Evolutionary conservation across 2,329 filamentous ascomycete species (phyloP).

Genomic region (Ciborinia camelliae): DNA sequence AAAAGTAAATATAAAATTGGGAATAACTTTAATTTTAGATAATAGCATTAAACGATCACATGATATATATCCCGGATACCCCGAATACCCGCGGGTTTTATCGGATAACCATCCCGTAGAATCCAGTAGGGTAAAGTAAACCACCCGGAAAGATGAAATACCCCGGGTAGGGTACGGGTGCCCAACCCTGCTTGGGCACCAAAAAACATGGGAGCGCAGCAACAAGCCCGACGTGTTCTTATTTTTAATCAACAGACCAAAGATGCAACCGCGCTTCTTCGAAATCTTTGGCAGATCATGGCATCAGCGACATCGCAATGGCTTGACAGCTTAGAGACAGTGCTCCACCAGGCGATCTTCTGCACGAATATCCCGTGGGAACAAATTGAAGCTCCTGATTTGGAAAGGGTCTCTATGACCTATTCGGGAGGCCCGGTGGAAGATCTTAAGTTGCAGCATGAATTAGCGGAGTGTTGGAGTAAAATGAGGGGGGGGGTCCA

Average conservation of each 20-base stretch:
- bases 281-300: background rate
- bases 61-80: too few relatives aligned
- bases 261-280: background rate
- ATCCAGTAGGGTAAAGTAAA: too few relatives aligned
- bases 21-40: too few relatives aligned
- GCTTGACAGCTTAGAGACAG: background rate
- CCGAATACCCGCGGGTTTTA: too few relatives aligned
- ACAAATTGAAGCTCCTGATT: background rate
- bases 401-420: background rate
- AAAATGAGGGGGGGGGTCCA: background rate
- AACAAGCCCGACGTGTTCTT: background rate
- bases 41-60: too few relatives aligned
- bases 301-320: background rate
- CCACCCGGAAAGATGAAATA: too few relatives aligned
- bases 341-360: background rate
- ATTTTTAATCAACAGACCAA: constrained; percentile 1
- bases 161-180: too few relatives aligned
- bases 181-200: too few relatives aligned
- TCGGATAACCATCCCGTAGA: too few relatives aligned
- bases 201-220: background rate
- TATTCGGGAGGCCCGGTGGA: background rate
- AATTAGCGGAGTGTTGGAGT: background rate
- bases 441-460: background rate
- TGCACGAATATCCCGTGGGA: constrained; percentile 2
- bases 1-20: too few relatives aligned